phyloP scores from a whole-genome alignment of 305 asterid species.

The Vinca major region DNA sequence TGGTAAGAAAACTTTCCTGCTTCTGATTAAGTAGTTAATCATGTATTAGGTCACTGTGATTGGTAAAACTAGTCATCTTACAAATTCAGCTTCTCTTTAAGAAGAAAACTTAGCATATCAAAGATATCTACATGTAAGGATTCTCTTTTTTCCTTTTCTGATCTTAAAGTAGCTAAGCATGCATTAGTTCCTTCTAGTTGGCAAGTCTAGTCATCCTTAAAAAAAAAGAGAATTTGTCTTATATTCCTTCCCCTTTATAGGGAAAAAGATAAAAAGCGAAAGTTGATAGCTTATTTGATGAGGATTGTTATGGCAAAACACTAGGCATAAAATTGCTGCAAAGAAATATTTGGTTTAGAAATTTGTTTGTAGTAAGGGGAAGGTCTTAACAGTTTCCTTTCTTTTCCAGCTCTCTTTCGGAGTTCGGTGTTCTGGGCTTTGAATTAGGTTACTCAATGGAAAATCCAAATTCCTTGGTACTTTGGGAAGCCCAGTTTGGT shows the following conservation, averaged over 20 bases:
- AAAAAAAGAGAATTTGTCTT: background rate
- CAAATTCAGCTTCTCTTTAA: no score
- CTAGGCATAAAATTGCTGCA: background rate
- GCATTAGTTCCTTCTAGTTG: background rate
- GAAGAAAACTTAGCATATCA: background rate
- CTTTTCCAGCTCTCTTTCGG: slow-evolving; percentile 75
- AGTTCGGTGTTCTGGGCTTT: slow-evolving; percentile 89
- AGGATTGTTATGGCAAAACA: background rate
- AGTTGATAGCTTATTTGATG: no score
- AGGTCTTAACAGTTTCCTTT: background rate
- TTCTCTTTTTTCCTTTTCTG: background rate
- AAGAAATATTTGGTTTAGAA: background rate
- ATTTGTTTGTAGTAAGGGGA: background rate
- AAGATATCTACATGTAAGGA: background rate
- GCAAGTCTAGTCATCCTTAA: background rate
- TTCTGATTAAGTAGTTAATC: no score
- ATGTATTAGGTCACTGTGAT: no score
- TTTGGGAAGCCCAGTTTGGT: slow-evolving; percentile 99
- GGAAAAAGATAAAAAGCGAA: background rate
- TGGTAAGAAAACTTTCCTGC: no score
- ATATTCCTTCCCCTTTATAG: background rate
- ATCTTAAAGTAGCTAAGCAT: background rate
- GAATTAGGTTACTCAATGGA: slow-evolving; percentile 95
- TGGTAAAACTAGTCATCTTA: no score
- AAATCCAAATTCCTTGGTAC: slow-evolving; percentile 80